Evolutionary conservation across 768 basidiomycete species (phyloP).

Genomic region (Suillus variegatus): DNA sequence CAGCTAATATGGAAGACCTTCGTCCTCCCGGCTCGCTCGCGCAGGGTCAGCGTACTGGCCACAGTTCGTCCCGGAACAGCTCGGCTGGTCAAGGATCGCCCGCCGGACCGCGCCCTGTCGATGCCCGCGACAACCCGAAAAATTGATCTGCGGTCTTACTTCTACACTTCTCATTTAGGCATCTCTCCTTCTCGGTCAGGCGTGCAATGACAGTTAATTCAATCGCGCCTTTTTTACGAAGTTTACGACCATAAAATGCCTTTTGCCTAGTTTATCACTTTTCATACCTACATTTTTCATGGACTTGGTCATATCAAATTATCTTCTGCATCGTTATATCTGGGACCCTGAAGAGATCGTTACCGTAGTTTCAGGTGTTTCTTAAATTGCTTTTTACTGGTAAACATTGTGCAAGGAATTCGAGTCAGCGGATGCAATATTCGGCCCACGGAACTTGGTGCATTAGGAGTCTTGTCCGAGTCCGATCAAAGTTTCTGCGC

Average conservation of each 20-base stretch:
- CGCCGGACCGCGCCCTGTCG: conserved; percentile 34
- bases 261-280: conserved; percentile 17
- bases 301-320: conserved; percentile 22
- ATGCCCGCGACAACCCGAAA: conserved; percentile 30
- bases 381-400: conserved; percentile 5
- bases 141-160: conserved; percentile 14
- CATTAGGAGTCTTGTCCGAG: too few species aligned
- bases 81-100: conserved; percentile 61
- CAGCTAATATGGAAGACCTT: conserved; percentile 30
- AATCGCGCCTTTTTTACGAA: conserved; percentile 5
- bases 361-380: conserved; percentile 14
- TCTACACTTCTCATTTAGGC: conserved; percentile 1
- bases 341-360: conserved; percentile 4
- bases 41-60: conserved; percentile 29
- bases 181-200: background rate
- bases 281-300: conserved; percentile 16
- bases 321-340: conserved; percentile 20
- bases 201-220: conserved; percentile 10
- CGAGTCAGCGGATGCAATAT: background rate
- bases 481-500: background rate
- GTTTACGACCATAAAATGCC: conserved; percentile 9
- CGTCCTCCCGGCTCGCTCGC: conserved; percentile 30
- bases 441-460: background rate
- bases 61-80: conserved; percentile 46
- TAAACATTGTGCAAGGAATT: background rate